A percentile compares a stretch with the other conserved stretches of the same genome.
phyloP scores from a whole-genome alignment of 306 rosid genomes.

The Clitoria ternatea region DNA sequence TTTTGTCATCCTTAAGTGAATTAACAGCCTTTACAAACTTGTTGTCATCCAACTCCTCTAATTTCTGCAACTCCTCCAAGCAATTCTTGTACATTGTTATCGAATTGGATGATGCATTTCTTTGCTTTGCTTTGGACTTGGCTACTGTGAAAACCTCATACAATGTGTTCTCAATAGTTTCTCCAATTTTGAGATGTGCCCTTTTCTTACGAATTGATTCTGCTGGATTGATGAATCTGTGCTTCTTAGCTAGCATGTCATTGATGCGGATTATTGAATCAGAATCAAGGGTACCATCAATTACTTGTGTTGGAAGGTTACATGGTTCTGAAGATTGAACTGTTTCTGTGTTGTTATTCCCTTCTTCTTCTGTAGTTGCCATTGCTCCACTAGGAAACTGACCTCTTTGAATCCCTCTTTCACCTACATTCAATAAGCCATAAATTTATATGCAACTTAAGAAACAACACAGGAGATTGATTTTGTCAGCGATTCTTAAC shows the following conservation, averaged over 20 bases:
- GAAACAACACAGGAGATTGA: background rate
- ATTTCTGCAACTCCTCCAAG: slow-evolving; percentile 37
- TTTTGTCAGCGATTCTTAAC: background rate
- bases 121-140: slow-evolving; percentile 28
- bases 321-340: slow-evolving; percentile 37
- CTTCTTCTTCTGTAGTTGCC: slow-evolving; percentile 32
- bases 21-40: slow-evolving; percentile 36
- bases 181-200: slow-evolving; percentile 19
- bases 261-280: slow-evolving; percentile 26
- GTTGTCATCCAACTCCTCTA: slow-evolving; percentile 31
- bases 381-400: slow-evolving; percentile 30
- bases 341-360: slow-evolving; percentile 39
- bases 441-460: background rate
- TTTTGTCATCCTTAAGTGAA: slow-evolving; percentile 35
- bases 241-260: slow-evolving; percentile 22
- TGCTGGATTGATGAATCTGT: slow-evolving; percentile 8
- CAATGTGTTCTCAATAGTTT: slow-evolving; percentile 23
- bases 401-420: slow-evolving; percentile 21
- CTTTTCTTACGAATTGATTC: slow-evolving; percentile 19
- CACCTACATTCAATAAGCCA: slow-evolving; percentile 25
- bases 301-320: slow-evolving; percentile 36
- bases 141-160: slow-evolving; percentile 29
- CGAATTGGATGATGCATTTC: slow-evolving; percentile 2
- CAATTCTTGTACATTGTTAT: slow-evolving; percentile 24
- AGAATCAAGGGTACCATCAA: slow-evolving; percentile 37